Evolutionary conservation across 1,139 yeast species (phyloP).

Genomic region (Pichia sp.): DNA sequence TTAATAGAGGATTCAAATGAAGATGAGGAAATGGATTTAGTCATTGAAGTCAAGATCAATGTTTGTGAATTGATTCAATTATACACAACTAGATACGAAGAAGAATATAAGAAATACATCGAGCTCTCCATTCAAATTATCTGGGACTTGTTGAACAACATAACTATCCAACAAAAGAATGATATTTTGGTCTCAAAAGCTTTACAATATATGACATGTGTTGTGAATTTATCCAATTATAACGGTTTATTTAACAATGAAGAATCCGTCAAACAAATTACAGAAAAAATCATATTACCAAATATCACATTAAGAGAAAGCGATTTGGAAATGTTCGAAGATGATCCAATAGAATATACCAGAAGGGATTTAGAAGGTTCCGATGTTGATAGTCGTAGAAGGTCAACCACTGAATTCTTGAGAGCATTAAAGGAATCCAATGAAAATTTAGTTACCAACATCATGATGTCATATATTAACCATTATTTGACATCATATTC

Average conservation of each 20-base stretch:
- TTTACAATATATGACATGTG: constrained; percentile 77
- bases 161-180: constrained; percentile 71
- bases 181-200: constrained; percentile 85
- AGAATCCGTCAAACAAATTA: constrained; percentile 68
- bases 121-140: constrained; percentile 77
- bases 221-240: constrained; percentile 67
- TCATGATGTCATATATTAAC: constrained; percentile 75
- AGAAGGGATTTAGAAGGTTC: constrained; percentile 95
- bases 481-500: constrained; percentile 57
- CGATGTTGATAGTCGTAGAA: constrained; percentile 88
- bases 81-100: constrained; percentile 89
- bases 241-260: constrained; percentile 66
- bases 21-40: constrained; percentile 70
- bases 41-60: constrained; percentile 76
- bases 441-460: constrained; percentile 69
- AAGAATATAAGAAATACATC: constrained; percentile 76
- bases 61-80: constrained; percentile 84
- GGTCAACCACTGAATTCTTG: constrained; percentile 87
- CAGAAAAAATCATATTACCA: constrained; percentile 84
- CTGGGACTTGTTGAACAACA: constrained; percentile 72
- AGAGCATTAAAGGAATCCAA: constrained; percentile 82
- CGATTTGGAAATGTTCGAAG: constrained; percentile 93
- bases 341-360: constrained; percentile 92
- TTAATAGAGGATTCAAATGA: constrained; percentile 55
- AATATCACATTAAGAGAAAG: constrained; percentile 80